These are phyloP conservation scores for Ottelia alismoides DNA, from an alignment of 106 monocot genomes.

Conservation along the genomic window DNA sequence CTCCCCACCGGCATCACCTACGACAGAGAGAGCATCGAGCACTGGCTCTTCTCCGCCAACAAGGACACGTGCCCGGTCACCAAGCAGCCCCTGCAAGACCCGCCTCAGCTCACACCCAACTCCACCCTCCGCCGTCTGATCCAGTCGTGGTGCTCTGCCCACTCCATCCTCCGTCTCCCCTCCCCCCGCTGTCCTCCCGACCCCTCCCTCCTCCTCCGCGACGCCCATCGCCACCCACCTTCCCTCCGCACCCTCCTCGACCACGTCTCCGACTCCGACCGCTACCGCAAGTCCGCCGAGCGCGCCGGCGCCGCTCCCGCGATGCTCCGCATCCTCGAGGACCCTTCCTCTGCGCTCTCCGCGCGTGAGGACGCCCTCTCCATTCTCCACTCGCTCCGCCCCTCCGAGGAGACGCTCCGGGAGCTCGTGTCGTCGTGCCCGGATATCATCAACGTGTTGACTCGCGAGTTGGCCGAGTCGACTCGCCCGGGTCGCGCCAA, in stretches of 20 bases:
- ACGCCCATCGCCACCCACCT: neutral
- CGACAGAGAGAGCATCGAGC: constrained; percentile 69
- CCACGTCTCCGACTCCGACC: constrained; percentile 31
- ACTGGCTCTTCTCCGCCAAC: constrained; percentile 45
- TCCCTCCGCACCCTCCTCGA: constrained; percentile 23
- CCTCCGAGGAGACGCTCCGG: constrained; percentile 18
- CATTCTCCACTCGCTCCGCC: constrained; percentile 32
- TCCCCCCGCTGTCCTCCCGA: constrained; percentile 5
- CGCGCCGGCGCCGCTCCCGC: constrained; percentile 26
- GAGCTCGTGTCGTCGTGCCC: constrained; percentile 10
- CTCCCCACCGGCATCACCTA: constrained; percentile 76
- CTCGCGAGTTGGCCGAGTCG: constrained; percentile 9
- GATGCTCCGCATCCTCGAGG: constrained; percentile 26
- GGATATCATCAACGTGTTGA: constrained; percentile 6
- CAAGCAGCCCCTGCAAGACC: constrained; percentile 21
- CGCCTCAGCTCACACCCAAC: constrained; percentile 15
- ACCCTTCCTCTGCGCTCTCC: neutral
- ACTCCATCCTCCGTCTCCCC: constrained; percentile 14
- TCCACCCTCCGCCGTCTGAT: constrained; percentile 17
- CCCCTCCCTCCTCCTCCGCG: constrained; percentile 5
- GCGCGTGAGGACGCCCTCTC: constrained; percentile 38
- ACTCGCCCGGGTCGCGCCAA: constrained; percentile 28
- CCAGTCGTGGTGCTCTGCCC: constrained; percentile 16
- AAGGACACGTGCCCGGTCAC: constrained; percentile 46
- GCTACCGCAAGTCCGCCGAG: constrained; percentile 25